Evolutionary conservation across 1,284 basidiomycete genomes (phyloP), one percentile per base, ranked within the genome.

Genomic region (Boletus albobrunnescens): DNA sequence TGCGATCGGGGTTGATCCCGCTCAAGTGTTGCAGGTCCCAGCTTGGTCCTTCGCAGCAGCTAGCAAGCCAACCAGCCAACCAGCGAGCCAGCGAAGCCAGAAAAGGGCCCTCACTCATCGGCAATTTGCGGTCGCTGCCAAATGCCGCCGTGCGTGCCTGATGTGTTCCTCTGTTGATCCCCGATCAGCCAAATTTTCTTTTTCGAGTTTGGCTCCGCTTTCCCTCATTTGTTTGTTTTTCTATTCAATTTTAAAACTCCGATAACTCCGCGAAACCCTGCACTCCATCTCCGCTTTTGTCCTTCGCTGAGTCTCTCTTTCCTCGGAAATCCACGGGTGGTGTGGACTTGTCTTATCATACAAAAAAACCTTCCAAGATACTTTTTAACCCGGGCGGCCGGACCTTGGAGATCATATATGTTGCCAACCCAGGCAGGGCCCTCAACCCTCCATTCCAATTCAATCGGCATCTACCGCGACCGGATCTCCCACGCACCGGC

Each of bases 91-190:
- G n/a, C n/a, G n/a, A n/a, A n/a, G n/a, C n/a, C n/a, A n/a, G n/a
- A n/a, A n/a, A n/a, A n/a, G n/a, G n/a, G n/a, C n/a, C n/a, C n/a
- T n/a, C n/a, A n/a, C n/a, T n/a, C 24, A 19, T 45, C 62, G 62
- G 62, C 64, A 65, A 27, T 43, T 58, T 54, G 59, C 62, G 62
- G 59, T 56, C 43, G 63, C 50, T 46, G 45, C 44, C 51, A n/a
- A 56, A 47, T 55, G 38, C 57, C 65, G 50, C 36, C n/a, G n/a
- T n/a, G n/a, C 27, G 65, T 64, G 54, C 65, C 64, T 64, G 43
- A 52, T 65, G 62, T 43, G 58, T 67, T 63, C 50, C 56, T 64
- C 54, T 59, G 61, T 64, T 64, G 62, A 64, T 64, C 62, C 62
- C 62, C 62, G 62, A 64, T 64, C 62, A 64, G 47, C 59, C 57